These are phyloP conservation scores for Anthracocystis walkeri DNA, from an alignment of 1,284 basidiomycete species.

Conservation along the genomic window DNA sequence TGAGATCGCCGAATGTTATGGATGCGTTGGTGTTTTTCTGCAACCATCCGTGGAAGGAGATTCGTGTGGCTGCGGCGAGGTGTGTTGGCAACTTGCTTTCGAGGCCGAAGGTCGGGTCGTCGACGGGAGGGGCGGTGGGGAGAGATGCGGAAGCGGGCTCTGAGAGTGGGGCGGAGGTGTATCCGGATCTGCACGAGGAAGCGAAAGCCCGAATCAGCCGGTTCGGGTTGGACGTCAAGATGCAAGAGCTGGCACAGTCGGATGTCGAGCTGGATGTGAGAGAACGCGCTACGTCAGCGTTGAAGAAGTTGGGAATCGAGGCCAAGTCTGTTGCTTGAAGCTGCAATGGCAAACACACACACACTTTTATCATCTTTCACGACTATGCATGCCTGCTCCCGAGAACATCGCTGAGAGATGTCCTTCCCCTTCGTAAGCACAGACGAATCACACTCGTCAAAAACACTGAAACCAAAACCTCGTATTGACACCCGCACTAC, in stretches of 20 bases:
- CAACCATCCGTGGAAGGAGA: conserved; percentile 47
- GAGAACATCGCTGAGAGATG: too few species aligned
- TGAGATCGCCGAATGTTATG: conserved; percentile 55
- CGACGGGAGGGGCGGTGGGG: background rate
- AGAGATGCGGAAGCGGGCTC: background rate
- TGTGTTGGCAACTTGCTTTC: conserved; percentile 43
- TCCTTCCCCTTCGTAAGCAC: too few species aligned
- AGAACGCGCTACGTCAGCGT: conserved; percentile 40
- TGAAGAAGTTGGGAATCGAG: conserved; percentile 33
- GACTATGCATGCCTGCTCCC: background rate
- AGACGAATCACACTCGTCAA: too few species aligned
- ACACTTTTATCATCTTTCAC: background rate
- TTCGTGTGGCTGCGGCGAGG: conserved; percentile 42
- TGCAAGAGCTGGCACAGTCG: conserved; percentile 32
- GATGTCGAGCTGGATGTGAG: conserved; percentile 49
- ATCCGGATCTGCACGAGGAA: conserved; percentile 19
- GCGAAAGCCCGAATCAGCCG: conserved; percentile 31
- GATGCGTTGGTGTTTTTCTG: conserved; percentile 58
- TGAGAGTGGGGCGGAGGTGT: background rate
- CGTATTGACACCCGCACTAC: conserved; percentile 21
- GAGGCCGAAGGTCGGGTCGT: conserved; percentile 10
- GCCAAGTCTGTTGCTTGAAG: conserved; percentile 6
- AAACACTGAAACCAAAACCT: background rate
- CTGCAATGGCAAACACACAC: background rate
- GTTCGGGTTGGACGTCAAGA: conserved; percentile 41